Conservation (phyloP, 225 moss, liverwort and hornwort species). For the Marchantia polymorpha region DNA sequence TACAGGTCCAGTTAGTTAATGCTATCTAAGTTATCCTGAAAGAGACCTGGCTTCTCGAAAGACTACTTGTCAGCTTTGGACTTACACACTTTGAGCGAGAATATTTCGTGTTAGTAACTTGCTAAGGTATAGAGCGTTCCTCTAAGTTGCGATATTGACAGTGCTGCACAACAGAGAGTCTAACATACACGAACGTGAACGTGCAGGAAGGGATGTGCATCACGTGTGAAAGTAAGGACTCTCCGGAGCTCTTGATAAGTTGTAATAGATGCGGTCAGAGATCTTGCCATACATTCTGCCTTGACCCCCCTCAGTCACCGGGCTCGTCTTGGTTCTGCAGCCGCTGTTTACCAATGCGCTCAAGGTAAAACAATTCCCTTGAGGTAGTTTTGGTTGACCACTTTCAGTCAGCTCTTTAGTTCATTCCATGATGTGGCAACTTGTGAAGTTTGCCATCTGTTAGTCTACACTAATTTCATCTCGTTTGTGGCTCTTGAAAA, state of each 20-base stretch:
- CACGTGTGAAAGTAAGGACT: conserved; percentile 71
- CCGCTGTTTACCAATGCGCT: conserved; percentile 56
- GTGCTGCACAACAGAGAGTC: background rate
- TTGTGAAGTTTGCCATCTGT: background rate
- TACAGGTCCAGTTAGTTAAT: background rate
- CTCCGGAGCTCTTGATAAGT: conserved; percentile 55
- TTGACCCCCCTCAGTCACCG: conserved; percentile 81
- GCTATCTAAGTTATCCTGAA: background rate
- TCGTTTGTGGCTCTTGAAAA: background rate
- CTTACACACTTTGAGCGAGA: background rate
- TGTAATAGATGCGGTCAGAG: conserved; percentile 68
- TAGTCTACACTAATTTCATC: background rate
- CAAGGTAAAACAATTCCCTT: conserved; percentile 41
- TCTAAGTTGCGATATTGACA: background rate
- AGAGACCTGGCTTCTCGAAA: background rate
- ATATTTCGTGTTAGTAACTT: background rate
- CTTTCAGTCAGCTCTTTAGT: background rate
- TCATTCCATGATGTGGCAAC: background rate
- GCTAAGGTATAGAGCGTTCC: background rate
- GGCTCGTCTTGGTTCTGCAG: conserved; percentile 70
- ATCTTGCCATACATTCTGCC: conserved; percentile 84
- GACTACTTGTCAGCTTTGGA: background rate
- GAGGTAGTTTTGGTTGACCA: background rate
- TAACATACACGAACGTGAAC: background rate
- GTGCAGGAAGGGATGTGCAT: conserved; percentile 75